Conservation (phyloP, 2,329 filamentous ascomycete species). For the Talaromyces sp. region DNA sequence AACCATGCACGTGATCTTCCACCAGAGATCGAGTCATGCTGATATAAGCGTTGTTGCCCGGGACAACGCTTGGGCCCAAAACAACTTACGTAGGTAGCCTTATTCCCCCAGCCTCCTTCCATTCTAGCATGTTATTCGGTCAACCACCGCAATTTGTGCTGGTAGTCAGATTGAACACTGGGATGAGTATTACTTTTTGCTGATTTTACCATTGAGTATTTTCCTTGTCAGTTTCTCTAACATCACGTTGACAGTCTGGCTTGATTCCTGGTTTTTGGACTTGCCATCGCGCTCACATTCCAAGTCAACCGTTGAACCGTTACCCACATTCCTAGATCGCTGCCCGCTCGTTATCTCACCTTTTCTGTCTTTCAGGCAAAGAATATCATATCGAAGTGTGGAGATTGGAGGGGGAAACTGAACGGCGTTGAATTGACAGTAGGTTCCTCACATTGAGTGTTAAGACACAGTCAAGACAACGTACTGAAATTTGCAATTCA, state of each 20-base stretch:
- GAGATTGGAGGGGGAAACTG: slow-evolving; percentile 1
- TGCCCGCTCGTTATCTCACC: background rate
- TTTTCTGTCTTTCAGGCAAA: background rate
- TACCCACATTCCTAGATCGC: slow-evolving; percentile 13
- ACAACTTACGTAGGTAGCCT: background rate
- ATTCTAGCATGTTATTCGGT: slow-evolving; percentile 22
- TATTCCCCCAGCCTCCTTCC: slow-evolving; percentile 32
- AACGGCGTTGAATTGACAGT: slow-evolving; percentile 1
- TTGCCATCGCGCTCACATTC: slow-evolving; percentile 18
- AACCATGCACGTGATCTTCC: background rate
- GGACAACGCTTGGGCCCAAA: slow-evolving; percentile 24
- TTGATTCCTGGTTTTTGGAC: slow-evolving; percentile 9
- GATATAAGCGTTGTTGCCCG: slow-evolving; percentile 30
- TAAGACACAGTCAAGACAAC: background rate
- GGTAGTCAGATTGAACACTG: background rate
- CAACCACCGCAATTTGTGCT: slow-evolving; percentile 36
- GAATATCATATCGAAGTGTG: background rate
- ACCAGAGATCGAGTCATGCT: slow-evolving; percentile 1
- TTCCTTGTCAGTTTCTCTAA: background rate
- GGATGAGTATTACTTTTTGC: background rate
- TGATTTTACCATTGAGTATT: background rate
- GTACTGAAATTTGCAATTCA: slow-evolving; percentile 8
- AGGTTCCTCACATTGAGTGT: background rate
- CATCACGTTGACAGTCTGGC: background rate
- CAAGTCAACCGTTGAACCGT: slow-evolving; percentile 8